Conservation (phyloP, 1,284 basidiomycete species). For the Neonothopanus nambi region DNA sequence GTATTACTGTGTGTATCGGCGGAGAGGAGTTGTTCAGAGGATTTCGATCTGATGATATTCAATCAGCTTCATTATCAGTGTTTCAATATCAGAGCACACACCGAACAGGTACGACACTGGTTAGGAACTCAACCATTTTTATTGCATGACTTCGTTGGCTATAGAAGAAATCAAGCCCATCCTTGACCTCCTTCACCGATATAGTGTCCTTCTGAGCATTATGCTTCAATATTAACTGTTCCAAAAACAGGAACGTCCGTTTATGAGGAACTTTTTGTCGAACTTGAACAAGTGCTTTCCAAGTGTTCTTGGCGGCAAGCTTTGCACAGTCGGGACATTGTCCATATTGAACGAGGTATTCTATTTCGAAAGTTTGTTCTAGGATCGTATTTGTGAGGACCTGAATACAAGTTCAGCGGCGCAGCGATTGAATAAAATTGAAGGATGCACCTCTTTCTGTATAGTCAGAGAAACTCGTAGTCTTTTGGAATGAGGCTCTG, state of each 20-base stretch:
- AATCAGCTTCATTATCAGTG: not conserved
- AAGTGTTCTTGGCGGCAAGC: constrained; percentile 97
- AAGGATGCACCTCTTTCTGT: constrained; percentile 83
- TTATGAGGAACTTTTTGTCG: constrained; percentile 98
- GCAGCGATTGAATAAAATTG: not conserved
- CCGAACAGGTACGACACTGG: constrained; percentile 86
- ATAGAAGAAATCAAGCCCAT: constrained; percentile 98
- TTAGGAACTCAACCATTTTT: constrained; percentile 97
- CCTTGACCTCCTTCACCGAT: constrained; percentile 88
- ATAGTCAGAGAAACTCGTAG: constrained; percentile 94
- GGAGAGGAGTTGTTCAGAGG: constrained; percentile 92
- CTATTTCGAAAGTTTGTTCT: constrained; percentile 97
- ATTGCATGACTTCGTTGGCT: constrained; percentile 87
- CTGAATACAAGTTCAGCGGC: constrained; percentile 36
- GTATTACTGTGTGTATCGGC: constrained; percentile 91
- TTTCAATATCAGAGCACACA: constrained; percentile 35
- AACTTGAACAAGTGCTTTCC: constrained; percentile 97
- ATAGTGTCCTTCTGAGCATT: constrained; percentile 97
- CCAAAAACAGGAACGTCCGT: constrained; percentile 96
- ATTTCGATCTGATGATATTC: constrained; percentile 64
- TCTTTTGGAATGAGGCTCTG: constrained; percentile 95
- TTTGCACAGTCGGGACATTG: constrained; percentile 95
- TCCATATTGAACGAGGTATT: constrained; percentile 93
- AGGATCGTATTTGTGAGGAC: constrained; percentile 94
- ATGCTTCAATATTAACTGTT: constrained; percentile 97